Base-by-base conservation (phyloP, 306 rosid genomes). In the Cicer pinnatifidum region DNA sequence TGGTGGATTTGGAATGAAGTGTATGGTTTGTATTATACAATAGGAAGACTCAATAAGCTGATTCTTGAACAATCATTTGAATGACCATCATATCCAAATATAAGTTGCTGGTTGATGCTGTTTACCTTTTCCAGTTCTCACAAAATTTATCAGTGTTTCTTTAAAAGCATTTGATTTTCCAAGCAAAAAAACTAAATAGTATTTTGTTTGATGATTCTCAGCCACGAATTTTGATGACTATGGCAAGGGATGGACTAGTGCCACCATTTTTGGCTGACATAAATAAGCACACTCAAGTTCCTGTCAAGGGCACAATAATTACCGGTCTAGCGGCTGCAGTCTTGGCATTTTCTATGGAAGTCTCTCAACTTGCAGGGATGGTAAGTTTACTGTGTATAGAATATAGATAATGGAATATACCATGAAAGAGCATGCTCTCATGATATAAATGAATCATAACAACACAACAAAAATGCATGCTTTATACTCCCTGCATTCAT, bases 311-410 rank as follows among this genome's bases (percentile, higher is more conserved):
- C 79, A 84, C 88, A 81, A 5, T 93, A 78, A 86, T 65, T 66
- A 94, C 96, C 75, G 98, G 98, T 37, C 13, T 88, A 64, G 81
- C 62, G 53, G 85, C 92, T 70, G 92, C 97, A 69, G 37, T 64
- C 67, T 82, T 94, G 81, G 90, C 98, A 44, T 88, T 86, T 84
- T 83, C 70, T 62, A 91, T 91, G 97, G 98, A 94, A 78, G 97
- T 91, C 84, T 87, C 92, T 35, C 75, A 86, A 77, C 83, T 94
- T 61, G 92, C 97, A 9, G 98, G 94, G 46, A 94, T 91, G 97
- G 98, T 91, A 89, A 84, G 96, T 72, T 39, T 9, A 5, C 69
- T 57, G 8, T 64, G 11, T 64, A 64, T 60, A 9, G 28, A 62
- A 43, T 64, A 64, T 60, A 9, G 28, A 62, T 15, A 59, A 11